phyloP scores from a whole-genome alignment of 495 filamentous ascomycete genomes.

The Astrothelium macrocarpum region DNA sequence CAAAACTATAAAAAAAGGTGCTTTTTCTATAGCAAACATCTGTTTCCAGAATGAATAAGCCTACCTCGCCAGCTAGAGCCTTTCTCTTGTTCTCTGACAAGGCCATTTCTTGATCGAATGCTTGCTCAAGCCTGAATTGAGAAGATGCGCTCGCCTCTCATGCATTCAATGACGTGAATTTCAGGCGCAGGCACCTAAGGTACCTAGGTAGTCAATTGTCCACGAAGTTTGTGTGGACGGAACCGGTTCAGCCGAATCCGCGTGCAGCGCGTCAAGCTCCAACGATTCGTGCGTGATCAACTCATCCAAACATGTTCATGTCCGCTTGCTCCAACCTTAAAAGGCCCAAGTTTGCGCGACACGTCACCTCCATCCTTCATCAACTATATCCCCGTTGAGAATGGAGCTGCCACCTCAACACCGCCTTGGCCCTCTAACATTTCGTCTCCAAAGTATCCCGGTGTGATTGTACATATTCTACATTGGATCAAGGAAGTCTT shows the following conservation, averaged over 20 bases:
- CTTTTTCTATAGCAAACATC: not conserved
- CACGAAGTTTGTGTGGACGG: not conserved
- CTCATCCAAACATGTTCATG: not conserved
- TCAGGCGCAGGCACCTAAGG: not conserved
- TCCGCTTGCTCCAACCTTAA: not conserved
- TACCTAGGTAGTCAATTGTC: not conserved
- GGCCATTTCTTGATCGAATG: constrained; percentile 6
- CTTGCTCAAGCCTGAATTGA: too few species aligned
- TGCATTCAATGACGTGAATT: constrained; percentile 5
- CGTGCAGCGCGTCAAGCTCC: not conserved
- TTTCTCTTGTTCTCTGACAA: constrained; percentile 33
- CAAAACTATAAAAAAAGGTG: not conserved
- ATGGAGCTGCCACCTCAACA: not conserved
- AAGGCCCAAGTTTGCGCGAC: not conserved
- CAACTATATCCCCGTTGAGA: not conserved
- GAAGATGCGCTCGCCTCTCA: too few species aligned
- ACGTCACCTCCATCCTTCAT: not conserved
- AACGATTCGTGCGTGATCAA: not conserved
- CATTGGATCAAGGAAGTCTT: not conserved
- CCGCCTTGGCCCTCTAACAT: not conserved
- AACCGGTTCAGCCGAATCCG: not conserved
- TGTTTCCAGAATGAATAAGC: not conserved
- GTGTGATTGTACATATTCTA: not conserved
- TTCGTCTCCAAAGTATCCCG: not conserved
- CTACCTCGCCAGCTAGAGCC: constrained; percentile 28